Evolutionary conservation across 2,329 filamentous ascomycete genomes (phyloP).

Genomic region (Mariannaea elegans): DNA sequence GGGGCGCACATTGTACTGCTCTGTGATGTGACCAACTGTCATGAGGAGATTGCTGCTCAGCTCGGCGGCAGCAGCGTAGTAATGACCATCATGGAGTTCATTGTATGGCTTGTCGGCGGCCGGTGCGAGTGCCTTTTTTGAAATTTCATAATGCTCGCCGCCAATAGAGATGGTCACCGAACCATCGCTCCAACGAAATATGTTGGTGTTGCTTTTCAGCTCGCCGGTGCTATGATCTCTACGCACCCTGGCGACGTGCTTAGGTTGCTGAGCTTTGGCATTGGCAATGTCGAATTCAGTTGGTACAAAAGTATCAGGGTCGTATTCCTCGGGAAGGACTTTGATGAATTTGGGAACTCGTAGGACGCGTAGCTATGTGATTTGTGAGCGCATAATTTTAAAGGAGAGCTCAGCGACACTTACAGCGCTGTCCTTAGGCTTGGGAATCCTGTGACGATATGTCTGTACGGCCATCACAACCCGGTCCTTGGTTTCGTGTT

Average conservation of each 20-base stretch:
- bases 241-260: conserved; percentile 75
- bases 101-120: conserved; percentile 67
- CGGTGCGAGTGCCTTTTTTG: conserved; percentile 75
- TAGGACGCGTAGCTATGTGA: conserved; percentile 69
- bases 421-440: conserved; percentile 76
- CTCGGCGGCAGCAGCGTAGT: conserved; percentile 78
- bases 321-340: conserved; percentile 73
- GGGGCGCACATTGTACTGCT: conserved; percentile 74
- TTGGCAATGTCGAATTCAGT: conserved; percentile 63
- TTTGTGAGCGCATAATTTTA: conserved; percentile 3
- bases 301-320: conserved; percentile 71
- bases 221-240: conserved; percentile 71
- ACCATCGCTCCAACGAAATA: conserved; percentile 83
- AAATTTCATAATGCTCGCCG: conserved; percentile 78
- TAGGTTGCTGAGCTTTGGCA: conserved; percentile 62
- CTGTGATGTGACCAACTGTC: conserved; percentile 78
- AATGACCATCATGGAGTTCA: conserved; percentile 75
- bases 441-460: conserved; percentile 75
- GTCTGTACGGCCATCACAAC: conserved; percentile 71
- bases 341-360: conserved; percentile 78
- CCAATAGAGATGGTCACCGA: conserved; percentile 80
- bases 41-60: conserved; percentile 73
- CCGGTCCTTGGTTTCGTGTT: conserved; percentile 60
- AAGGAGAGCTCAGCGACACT: conserved; percentile 34
- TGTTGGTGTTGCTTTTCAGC: conserved; percentile 77